A percentile compares a stretch with the other conserved stretches of the same genome.
Conservation (phyloP, 345 rosid species). For the Citrus maxima region DNA sequence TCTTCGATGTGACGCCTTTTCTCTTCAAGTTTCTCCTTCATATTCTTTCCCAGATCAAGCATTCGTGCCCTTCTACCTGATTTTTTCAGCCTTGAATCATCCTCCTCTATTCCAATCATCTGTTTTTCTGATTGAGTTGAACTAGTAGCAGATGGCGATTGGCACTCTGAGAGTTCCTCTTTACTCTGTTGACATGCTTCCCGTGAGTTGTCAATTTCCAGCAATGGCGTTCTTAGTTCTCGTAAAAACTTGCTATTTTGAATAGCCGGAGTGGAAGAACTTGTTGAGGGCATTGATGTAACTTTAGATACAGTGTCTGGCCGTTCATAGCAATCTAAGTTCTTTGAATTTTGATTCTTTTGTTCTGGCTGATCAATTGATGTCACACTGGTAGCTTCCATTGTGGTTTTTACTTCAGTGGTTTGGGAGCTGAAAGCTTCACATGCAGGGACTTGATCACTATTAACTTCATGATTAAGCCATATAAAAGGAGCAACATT, state of each 20-base stretch:
- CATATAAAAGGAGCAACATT: slow-evolving; percentile 80
- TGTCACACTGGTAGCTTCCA: slow-evolving; percentile 20
- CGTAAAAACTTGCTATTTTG: slow-evolving; percentile 36
- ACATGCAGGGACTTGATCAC: slow-evolving; percentile 26
- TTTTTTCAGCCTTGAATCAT: slow-evolving; percentile 53
- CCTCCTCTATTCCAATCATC: slow-evolving; percentile 35
- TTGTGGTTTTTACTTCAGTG: slow-evolving; percentile 39
- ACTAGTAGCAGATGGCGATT: slow-evolving; percentile 26
- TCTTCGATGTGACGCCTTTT: slow-evolving; percentile 84
- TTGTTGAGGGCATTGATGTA: slow-evolving; percentile 13
- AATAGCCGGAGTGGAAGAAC: slow-evolving; percentile 18
- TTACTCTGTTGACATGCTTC: slow-evolving; percentile 23
- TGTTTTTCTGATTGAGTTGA: slow-evolving; percentile 22
- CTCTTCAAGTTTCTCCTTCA: slow-evolving; percentile 92
- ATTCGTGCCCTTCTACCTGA: slow-evolving; percentile 67
- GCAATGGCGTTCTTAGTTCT: slow-evolving; percentile 54
- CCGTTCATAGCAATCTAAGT: slow-evolving; percentile 24
- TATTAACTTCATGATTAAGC: slow-evolving; percentile 65
- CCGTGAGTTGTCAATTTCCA: slow-evolving; percentile 30
- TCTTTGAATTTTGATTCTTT: slow-evolving; percentile 29
- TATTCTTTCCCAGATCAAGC: slow-evolving; percentile 77
- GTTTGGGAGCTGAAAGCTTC: slow-evolving; percentile 27
- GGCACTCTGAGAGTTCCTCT: slow-evolving; percentile 24
- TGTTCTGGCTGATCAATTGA: slow-evolving; percentile 30
- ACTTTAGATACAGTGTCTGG: slow-evolving; percentile 18